phyloP scores from a whole-genome alignment of 108 stramenopile species.

The Nannochloropsis oceanica region DNA sequence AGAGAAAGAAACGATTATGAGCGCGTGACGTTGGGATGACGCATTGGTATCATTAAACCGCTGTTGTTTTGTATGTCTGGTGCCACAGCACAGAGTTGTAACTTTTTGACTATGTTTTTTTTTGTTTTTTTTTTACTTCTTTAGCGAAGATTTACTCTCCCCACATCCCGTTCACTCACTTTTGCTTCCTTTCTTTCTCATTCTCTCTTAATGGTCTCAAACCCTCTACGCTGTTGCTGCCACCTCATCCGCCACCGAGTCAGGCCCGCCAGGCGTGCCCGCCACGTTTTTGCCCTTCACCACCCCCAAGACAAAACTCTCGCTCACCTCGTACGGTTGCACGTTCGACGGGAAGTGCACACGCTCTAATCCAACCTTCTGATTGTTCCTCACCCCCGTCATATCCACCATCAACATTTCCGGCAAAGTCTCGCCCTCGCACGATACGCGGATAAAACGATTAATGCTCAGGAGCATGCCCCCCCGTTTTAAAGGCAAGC shows the following conservation, averaged over 20 bases:
- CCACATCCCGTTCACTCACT: too few relatives aligned
- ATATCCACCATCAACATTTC: background rate
- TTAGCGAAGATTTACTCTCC: too few relatives aligned
- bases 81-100: too few relatives aligned
- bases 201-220: too few relatives aligned
- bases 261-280: background rate
- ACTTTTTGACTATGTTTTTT: too few relatives aligned
- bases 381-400: background rate
- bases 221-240: too few relatives aligned
- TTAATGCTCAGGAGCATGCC: background rate
- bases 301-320: background rate
- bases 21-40: too few relatives aligned
- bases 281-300: background rate
- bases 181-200: too few relatives aligned
- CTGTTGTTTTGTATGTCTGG: too few relatives aligned
- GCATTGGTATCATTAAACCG: too few relatives aligned
- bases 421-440: background rate
- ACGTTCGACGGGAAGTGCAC: background rate
- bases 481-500: background rate
- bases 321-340: background rate
- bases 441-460: background rate
- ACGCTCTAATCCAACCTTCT: background rate
- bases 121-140: too few relatives aligned
- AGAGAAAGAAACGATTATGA: too few relatives aligned
- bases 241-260: background rate